Base-by-base conservation (phyloP, 257 asterid species). In the Solanum corneliomulleri region DNA sequence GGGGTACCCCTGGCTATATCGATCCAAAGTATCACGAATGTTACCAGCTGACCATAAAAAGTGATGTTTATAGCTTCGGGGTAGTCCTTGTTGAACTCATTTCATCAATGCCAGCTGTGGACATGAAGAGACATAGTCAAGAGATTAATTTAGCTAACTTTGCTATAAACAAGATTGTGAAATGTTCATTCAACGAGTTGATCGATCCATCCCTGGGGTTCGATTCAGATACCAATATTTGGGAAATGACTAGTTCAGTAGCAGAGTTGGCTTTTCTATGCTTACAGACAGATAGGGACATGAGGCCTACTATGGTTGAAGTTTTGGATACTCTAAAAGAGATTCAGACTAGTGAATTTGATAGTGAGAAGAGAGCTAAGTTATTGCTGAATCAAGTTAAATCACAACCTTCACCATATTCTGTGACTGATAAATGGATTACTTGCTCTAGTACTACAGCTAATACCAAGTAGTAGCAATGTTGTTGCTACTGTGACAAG, bases 21-120 rank as follows among this genome's bases (percentile, higher is more conserved):
- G 86, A 83, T 83, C 86, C 86, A 37, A 41, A 83, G 75, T 83
- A 83, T 41, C 72, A 83, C 0, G 75, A 83, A 25, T 83, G 86
- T 20, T 83, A 83, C 33, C 45, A 83, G 86, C 75, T 83, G 35
- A 83, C 86, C 7, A 41, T 21, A 23, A 83, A 83, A 25, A 83
- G 86, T 12, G 86, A 83, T 12, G 86, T 83, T 1, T 83, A 83
- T 83, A 83, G 86, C 72, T 83, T 83, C 21, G 86, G 86, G 33
- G 86, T 83, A 20, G 86, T 83, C 8, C 86, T 83, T 10, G 74
- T 83, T 2, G 86, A 83, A 5, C 86, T 83, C 86, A 62, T 83
- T 35, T 83, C 86, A 42, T 83, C 86, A 3, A 11, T 83, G 58
- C 76, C 86, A 14, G 86, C 86, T 9, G 76, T 83, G 27, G 76